These are phyloP conservation scores for Colletotrichum graminicola DNA, from an alignment of 2,329 filamentous ascomycete genomes.

Conservation along the genomic window DNA sequence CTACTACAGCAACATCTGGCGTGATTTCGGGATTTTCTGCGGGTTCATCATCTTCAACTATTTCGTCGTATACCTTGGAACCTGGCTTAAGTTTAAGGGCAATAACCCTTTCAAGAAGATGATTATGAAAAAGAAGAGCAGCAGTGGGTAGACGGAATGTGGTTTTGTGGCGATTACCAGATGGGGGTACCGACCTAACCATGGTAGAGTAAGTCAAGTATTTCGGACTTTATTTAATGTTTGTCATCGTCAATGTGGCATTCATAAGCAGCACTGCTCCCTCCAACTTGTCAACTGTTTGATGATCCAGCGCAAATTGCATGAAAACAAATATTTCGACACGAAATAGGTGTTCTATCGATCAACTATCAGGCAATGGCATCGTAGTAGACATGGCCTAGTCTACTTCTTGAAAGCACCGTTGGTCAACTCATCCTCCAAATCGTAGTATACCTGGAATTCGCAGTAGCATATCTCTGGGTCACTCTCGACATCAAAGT, in stretches of 20 bases:
- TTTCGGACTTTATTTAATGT: neutral
- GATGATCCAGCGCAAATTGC: neutral
- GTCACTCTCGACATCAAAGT: slow-evolving; percentile 43
- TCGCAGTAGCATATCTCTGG: slow-evolving; percentile 44
- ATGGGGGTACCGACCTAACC: neutral
- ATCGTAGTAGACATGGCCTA: neutral
- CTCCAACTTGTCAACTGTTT: neutral
- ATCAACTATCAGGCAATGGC: neutral
- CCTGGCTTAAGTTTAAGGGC: slow-evolving; percentile 55
- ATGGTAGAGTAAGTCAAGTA: too few species aligned
- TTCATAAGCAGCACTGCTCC: neutral
- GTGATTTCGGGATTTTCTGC: slow-evolving; percentile 74
- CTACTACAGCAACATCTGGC: slow-evolving; percentile 72
- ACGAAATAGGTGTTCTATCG: neutral
- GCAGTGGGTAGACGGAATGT: neutral
- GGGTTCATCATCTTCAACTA: slow-evolving; percentile 75
- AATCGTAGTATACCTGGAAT: slow-evolving; percentile 43
- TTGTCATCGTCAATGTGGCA: neutral
- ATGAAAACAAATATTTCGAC: neutral
- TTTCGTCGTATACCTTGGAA: slow-evolving; percentile 53
- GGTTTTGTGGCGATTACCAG: neutral
- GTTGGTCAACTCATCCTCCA: slow-evolving; percentile 39
- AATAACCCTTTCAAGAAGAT: slow-evolving; percentile 54
- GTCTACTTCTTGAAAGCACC: slow-evolving; percentile 38
- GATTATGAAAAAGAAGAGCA: slow-evolving; percentile 46